Percentiles rank a stretch among this genome's conserved stretches.
Conservation (phyloP, 1,284 basidiomycete species). For the Inonotus obliquus region DNA sequence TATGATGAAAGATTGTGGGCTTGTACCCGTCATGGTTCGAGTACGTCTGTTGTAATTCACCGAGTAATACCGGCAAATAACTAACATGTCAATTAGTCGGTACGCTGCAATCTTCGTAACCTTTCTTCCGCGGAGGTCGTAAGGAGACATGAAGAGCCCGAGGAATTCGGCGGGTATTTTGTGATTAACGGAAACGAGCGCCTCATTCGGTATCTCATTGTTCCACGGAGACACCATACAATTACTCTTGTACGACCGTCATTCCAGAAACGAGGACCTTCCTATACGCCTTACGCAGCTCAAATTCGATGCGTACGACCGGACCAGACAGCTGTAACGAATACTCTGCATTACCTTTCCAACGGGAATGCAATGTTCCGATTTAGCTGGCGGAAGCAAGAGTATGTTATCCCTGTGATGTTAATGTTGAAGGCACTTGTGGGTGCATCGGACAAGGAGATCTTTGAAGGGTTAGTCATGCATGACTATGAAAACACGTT, state of each 20-base stretch:
- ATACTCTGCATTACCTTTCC: slow-evolving; percentile 95
- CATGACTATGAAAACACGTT: slow-evolving; percentile 98
- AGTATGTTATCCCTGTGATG: slow-evolving; percentile 99
- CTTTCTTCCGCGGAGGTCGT: slow-evolving; percentile 89
- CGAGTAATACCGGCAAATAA: neutral
- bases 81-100: slow-evolving; percentile 54
- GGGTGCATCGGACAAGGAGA: slow-evolving; percentile 94
- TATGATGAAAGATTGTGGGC: slow-evolving; percentile 84
- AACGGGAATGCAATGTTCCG: slow-evolving; percentile 95
- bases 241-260: slow-evolving; percentile 83
- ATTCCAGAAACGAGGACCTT: slow-evolving; percentile 89
- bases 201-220: slow-evolving; percentile 94
- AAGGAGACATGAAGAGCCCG: slow-evolving; percentile 89
- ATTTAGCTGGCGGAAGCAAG: slow-evolving; percentile 97
- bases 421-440: slow-evolving; percentile 94
- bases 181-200: slow-evolving; percentile 99
- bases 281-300: slow-evolving; percentile 92
- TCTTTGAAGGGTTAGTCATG: slow-evolving; percentile 97
- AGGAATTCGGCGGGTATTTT: slow-evolving; percentile 99
- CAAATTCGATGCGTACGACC: slow-evolving; percentile 93
- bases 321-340: slow-evolving; percentile 91
- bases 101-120: slow-evolving; percentile 85
- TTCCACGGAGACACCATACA: slow-evolving; percentile 86
- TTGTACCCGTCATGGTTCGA: slow-evolving; percentile 95
- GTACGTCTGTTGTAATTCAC: slow-evolving; percentile 58